Conservation (phyloP, 2,329 filamentous ascomycete genomes). For the Ophiosphaerella korrae region DNA sequence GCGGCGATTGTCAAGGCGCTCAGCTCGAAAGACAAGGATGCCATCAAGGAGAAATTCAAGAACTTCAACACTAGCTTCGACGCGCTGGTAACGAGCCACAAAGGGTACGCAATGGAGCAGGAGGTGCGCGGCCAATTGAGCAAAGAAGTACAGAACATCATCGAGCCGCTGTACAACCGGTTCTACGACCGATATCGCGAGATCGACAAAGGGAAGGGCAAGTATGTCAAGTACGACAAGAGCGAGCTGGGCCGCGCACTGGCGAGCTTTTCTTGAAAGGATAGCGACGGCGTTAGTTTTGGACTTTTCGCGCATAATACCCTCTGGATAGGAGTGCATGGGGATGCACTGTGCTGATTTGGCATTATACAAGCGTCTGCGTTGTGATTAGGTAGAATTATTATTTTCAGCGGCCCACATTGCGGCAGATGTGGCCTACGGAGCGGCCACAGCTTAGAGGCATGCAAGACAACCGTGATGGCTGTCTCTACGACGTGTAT, state of each 20-base stretch:
- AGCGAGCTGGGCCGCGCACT: conserved; percentile 70
- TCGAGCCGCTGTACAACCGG: conserved; percentile 90
- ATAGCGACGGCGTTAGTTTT: conserved; percentile 24
- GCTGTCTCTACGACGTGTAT: too few species aligned
- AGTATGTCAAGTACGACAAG: conserved; percentile 92
- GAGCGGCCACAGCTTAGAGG: conserved; percentile 16
- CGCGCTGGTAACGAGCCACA: conserved; percentile 82
- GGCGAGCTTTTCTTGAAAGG: conserved; percentile 50
- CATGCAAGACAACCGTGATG: neutral
- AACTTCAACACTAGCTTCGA: conserved; percentile 91
- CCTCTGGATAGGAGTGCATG: conserved; percentile 33
- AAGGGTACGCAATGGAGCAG: conserved; percentile 83
- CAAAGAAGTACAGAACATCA: conserved; percentile 84
- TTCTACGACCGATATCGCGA: conserved; percentile 99
- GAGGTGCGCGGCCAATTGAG: conserved; percentile 83
- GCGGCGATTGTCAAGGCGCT: conserved; percentile 82
- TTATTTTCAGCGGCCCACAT: conserved; percentile 2
- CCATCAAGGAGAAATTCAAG: conserved; percentile 94
- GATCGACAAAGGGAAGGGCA: conserved; percentile 95
- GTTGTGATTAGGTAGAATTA: conserved; percentile 24
- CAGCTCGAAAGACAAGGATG: conserved; percentile 89
- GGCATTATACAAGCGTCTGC: conserved; percentile 14
- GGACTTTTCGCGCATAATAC: conserved; percentile 38
- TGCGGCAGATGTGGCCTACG: conserved; percentile 11
- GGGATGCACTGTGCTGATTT: conserved; percentile 16